These are phyloP conservation scores for Arthromyces matolae DNA, from an alignment of 768 basidiomycete species.

Conservation along the genomic window DNA sequence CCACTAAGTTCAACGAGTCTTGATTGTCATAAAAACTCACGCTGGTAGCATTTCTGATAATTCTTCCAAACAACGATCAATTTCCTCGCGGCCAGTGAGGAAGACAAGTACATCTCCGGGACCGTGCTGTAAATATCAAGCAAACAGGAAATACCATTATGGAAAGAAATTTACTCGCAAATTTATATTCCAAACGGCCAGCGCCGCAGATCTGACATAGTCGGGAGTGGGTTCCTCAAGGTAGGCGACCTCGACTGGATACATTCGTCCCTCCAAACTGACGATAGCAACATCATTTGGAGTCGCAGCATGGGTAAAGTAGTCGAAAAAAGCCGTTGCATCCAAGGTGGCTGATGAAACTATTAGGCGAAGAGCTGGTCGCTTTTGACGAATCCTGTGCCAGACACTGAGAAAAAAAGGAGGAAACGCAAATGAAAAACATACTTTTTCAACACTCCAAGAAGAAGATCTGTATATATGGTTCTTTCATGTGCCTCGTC, in stretches of 20 bases:
- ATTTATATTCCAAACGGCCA: slow-evolving; percentile 81
- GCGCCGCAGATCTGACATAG: slow-evolving; percentile 78
- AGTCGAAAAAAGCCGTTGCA: slow-evolving; percentile 83
- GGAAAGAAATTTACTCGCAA: slow-evolving; percentile 51
- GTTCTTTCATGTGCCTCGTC: slow-evolving; percentile 98
- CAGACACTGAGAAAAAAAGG: slow-evolving; percentile 1
- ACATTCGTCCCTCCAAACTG: slow-evolving; percentile 91
- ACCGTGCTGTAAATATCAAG: slow-evolving; percentile 50
- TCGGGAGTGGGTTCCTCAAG: slow-evolving; percentile 72
- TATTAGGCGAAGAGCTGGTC: slow-evolving; percentile 85
- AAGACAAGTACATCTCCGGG: slow-evolving; percentile 92
- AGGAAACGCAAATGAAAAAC: background rate
- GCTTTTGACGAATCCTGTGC: slow-evolving; percentile 82
- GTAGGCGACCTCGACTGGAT: slow-evolving; percentile 92
- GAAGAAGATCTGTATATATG: slow-evolving; percentile 89
- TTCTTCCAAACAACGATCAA: slow-evolving; percentile 81
- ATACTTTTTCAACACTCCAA: slow-evolving; percentile 92
- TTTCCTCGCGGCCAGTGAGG: slow-evolving; percentile 94
- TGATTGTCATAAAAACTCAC: slow-evolving; percentile 32
- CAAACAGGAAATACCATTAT: slow-evolving; percentile 1
- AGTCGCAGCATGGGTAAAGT: slow-evolving; percentile 70
- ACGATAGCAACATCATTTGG: slow-evolving; percentile 76
- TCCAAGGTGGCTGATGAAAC: slow-evolving; percentile 97
- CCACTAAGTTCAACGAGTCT: background rate
- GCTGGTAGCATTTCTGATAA: slow-evolving; percentile 74